Percentiles rank a stretch among this genome's conserved stretches.
phyloP scores from a whole-genome alignment of 2,329 filamentous ascomycete genomes.

The Domatiomyces globalis region DNA sequence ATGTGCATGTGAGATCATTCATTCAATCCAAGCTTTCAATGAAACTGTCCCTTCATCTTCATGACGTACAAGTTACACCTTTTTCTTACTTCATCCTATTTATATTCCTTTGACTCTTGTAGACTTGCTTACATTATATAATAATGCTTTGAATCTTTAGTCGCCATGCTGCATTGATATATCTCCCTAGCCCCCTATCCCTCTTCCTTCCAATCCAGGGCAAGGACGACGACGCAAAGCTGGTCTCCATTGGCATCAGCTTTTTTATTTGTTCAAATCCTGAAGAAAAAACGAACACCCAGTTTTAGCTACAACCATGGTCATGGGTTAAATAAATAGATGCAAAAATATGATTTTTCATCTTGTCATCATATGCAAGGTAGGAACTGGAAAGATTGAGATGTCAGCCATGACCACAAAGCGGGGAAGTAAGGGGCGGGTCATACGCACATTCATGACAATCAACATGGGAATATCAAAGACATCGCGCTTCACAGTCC shows the following conservation, averaged over 20 bases:
- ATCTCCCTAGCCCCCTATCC: too few species aligned
- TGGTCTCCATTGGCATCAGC: too few species aligned
- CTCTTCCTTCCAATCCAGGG: too few species aligned
- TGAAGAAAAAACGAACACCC: too few species aligned
- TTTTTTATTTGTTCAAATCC: too few species aligned
- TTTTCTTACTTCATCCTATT: not conserved
- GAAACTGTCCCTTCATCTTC: not conserved
- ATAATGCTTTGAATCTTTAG: too few species aligned
- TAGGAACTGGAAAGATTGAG: conserved; percentile 15
- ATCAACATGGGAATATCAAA: conserved; percentile 99
- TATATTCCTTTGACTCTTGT: too few species aligned
- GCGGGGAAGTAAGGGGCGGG: not conserved
- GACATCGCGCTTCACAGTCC: conserved; percentile 90
- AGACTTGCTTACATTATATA: too few species aligned
- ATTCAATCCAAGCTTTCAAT: not conserved
- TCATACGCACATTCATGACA: conserved; percentile 77
- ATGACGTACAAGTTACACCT: not conserved
- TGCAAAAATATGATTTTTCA: not conserved
- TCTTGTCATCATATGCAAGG: conserved; percentile 15
- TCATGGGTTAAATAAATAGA: not conserved
- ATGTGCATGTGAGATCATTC: not conserved
- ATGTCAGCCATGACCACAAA: not conserved
- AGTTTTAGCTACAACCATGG: not conserved
- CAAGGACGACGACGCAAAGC: too few species aligned
- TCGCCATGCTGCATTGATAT: too few species aligned